Evolutionary conservation across 306 rosid species (phyloP), one percentile per base, ranked within the genome.

Genomic region (Hippophae rhamnoides): DNA sequence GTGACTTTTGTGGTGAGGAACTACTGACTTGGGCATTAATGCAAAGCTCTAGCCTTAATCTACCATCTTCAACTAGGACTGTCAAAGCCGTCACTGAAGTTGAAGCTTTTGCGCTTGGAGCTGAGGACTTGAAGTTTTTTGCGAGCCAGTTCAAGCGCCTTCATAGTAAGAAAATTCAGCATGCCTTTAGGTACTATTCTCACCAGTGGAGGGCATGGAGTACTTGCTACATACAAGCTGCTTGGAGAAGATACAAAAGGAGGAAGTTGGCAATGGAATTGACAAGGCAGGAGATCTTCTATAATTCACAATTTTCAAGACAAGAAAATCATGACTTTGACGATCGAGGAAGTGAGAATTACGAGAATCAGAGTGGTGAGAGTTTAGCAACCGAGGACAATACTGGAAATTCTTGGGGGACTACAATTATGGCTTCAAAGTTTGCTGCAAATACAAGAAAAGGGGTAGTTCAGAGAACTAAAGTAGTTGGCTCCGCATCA

Each of bases 161-260:
- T 8, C 95, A 87, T 62, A 87, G 92, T 72, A 90, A 76, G 87
- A 84, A 78, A 67, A 76, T 80, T 13, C 90, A 80, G 61, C 86
- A 84, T 70, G 84, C 86, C 6, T 80, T 80, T 65, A 78, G 86
- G 56, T 80, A 80, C 43, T 78, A 84, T 58, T 80, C 89, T 60
- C 89, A 80, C 64, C 86, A 84, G 58, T 90, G 97, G 97, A 82
- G 97, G 69, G 77, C 97, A 23, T 90, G 97, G 95, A 90, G 76
- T 42, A 45, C 86, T 59, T 82, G 97, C 72, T 81, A 77, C 62
- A 74, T 87, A 65, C 87, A 85, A 76, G 74, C 82, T 7, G 97
- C 97, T 10, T 90, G 94, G 97, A 73, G 94, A 75, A 74, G 79
- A 66, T 18, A 49, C 57, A 60, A 55, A 68, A 87, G 76, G 70